Evolutionary conservation across 805 yeast genomes (phyloP).

Genomic region (Zygotorulaspora danielsina): DNA sequence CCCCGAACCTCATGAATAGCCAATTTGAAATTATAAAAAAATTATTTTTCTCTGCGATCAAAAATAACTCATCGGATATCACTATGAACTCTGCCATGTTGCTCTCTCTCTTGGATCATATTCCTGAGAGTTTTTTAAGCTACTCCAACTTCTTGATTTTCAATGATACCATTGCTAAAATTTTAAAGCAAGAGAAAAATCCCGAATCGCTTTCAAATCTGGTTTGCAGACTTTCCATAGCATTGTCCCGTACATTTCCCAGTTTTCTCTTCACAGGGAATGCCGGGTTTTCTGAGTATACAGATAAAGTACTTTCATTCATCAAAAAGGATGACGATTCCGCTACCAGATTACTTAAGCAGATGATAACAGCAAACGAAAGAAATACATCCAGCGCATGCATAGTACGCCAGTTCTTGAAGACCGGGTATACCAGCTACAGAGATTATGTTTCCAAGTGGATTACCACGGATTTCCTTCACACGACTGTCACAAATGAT

Average conservation of each 20-base stretch:
- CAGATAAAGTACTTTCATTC: constrained; percentile 1
- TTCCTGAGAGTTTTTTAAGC: constrained; percentile 9
- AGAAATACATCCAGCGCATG: constrained; percentile 15
- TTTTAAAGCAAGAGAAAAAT: constrained; percentile 3
- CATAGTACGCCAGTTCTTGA: constrained; percentile 15
- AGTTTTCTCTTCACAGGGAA: constrained; percentile 4
- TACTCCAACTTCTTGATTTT: constrained; percentile 4
- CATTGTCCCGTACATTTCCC: constrained; percentile 5
- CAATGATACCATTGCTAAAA: constrained; percentile 1
- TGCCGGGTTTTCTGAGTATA: constrained; percentile 5
- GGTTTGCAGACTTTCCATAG: constrained; percentile 5
- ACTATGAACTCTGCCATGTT: constrained; percentile 6
- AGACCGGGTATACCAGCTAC: constrained; percentile 10
- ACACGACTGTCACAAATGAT: constrained; percentile 14
- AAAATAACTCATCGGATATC: constrained; percentile 7
- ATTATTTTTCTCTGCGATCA: constrained; percentile 8
- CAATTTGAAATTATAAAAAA: constrained; percentile 13
- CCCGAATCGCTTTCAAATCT: background rate
- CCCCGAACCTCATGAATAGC: constrained; percentile 7
- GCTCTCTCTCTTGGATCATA: constrained; percentile 5
- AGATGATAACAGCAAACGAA: constrained; percentile 10
- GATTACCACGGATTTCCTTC: constrained; percentile 26
- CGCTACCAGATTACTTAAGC: constrained; percentile 14
- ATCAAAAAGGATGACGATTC: constrained; percentile 3
- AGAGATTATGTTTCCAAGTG: constrained; percentile 21